Conservation (phyloP, 306 rosid species). For the Fragaria vesca region DNA sequence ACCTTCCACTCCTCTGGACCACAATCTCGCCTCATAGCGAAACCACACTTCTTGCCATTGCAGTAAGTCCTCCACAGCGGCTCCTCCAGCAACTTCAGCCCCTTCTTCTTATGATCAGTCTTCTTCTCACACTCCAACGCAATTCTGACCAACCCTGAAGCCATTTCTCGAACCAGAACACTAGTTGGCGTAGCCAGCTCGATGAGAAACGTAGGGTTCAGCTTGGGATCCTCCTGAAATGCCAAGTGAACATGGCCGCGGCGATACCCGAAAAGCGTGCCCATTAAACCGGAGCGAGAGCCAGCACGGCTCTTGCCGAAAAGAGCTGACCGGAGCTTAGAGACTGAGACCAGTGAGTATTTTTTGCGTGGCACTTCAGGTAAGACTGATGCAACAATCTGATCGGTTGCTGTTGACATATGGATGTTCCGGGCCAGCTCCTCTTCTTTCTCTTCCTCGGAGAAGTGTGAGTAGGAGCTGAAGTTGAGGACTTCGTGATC, state of each 20-base stretch:
- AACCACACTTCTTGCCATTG: conserved; percentile 81
- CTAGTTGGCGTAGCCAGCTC: conserved; percentile 77
- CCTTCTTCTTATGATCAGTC: conserved; percentile 7
- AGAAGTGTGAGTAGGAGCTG: conserved; percentile 44
- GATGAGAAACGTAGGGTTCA: conserved; percentile 52
- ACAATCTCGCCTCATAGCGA: conserved; percentile 48
- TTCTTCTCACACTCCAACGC: conserved; percentile 79
- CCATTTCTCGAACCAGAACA: conserved; percentile 76
- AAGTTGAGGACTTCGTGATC: conserved; percentile 45
- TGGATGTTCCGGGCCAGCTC: conserved; percentile 18
- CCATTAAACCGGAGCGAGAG: conserved; percentile 40
- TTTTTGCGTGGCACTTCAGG: conserved; percentile 22
- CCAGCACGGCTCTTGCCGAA: conserved; percentile 32
- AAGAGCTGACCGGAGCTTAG: conserved; percentile 57
- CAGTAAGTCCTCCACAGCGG: conserved; percentile 72
- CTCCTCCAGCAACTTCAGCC: conserved; percentile 48
- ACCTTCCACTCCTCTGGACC: conserved; percentile 77
- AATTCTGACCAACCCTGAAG: conserved; percentile 75
- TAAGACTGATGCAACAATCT: background rate
- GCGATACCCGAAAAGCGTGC: conserved; percentile 78
- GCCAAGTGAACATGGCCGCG: conserved; percentile 78
- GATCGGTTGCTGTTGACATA: background rate
- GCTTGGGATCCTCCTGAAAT: conserved; percentile 58
- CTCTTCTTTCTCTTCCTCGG: conserved; percentile 22
- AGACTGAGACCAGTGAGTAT: conserved; percentile 25